phyloP scores from a whole-genome alignment of 805 yeast species.

The Helenozyma rhizophorensis region DNA sequence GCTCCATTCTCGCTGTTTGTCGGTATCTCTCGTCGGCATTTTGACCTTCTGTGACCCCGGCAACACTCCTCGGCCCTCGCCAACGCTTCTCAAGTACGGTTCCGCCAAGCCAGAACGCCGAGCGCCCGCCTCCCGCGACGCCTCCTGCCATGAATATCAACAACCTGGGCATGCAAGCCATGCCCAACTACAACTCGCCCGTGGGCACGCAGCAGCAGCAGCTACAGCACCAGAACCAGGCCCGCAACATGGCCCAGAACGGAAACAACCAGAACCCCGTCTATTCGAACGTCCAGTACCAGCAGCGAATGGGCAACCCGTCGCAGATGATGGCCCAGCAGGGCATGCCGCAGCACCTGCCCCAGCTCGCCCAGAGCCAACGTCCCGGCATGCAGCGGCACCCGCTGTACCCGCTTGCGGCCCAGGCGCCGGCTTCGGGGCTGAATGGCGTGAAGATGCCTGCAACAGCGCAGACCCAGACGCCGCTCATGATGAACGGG shows the following conservation, averaged over 20 bases:
- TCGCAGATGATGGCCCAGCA: neutral
- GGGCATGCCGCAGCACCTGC: conserved; percentile 1
- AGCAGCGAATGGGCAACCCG: neutral
- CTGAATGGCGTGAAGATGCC: neutral
- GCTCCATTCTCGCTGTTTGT: no score
- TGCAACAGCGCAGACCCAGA: no score
- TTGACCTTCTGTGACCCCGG: no score
- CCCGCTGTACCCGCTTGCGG: neutral
- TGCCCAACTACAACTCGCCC: no score
- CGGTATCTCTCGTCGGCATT: no score
- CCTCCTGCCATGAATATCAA: no score
- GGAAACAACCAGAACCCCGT: conserved; percentile 5
- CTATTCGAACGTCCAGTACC: conserved; percentile 3
- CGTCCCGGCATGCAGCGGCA: conserved; percentile 2
- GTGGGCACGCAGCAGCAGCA: no score
- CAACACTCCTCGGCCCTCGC: no score
- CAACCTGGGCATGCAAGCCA: no score
- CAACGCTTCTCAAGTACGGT: no score
- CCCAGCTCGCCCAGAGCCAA: neutral
- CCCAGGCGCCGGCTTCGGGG: neutral
- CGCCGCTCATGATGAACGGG: neutral
- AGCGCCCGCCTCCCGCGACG: no score
- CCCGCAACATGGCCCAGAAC: neutral
- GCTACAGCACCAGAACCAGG: neutral
- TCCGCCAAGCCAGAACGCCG: no score